Conservation (phyloP, 768 basidiomycete genomes). For the Lactifluus pinguis region DNA sequence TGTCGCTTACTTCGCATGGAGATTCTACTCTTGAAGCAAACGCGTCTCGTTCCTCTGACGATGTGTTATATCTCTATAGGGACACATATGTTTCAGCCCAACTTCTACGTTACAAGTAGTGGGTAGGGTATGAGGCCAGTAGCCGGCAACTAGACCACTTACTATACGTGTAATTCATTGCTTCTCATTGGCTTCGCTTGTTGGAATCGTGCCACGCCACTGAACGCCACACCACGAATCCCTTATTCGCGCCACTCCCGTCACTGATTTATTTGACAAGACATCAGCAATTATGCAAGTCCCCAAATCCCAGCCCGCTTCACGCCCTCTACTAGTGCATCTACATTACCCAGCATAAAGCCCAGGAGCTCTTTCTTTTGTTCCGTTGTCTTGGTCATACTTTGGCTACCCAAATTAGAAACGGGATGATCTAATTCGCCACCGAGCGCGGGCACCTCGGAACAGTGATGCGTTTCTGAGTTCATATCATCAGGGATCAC, state of each 20-base stretch:
- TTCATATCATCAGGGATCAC: not conserved
- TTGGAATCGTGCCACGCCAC: not conserved
- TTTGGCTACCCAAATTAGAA: conserved; percentile 17
- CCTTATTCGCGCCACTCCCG: not conserved
- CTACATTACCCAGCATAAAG: conserved; percentile 83
- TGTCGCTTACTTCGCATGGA: conserved; percentile 40
- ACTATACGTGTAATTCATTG: conserved; percentile 3
- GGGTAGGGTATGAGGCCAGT: not conserved
- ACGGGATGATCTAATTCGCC: conserved; percentile 16
- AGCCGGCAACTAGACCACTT: not conserved
- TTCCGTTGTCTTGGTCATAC: conserved; percentile 45
- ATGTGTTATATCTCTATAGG: not conserved
- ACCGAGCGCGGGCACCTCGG: conserved; percentile 11
- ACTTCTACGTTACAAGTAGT: too few species aligned
- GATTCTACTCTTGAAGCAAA: conserved; percentile 26
- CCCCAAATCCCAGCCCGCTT: conserved; percentile 86
- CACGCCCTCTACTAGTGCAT: conserved; percentile 82
- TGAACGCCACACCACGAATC: too few species aligned
- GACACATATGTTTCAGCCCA: not conserved
- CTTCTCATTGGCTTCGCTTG: not conserved
- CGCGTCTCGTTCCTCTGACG: not conserved
- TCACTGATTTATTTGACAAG: too few species aligned
- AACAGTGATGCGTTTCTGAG: not conserved
- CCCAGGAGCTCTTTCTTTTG: conserved; percentile 79
- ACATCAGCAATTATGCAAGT: conserved; percentile 31